Evolutionary conservation across 441 rosid species (phyloP).

Genomic region (Breynia disticha): DNA sequence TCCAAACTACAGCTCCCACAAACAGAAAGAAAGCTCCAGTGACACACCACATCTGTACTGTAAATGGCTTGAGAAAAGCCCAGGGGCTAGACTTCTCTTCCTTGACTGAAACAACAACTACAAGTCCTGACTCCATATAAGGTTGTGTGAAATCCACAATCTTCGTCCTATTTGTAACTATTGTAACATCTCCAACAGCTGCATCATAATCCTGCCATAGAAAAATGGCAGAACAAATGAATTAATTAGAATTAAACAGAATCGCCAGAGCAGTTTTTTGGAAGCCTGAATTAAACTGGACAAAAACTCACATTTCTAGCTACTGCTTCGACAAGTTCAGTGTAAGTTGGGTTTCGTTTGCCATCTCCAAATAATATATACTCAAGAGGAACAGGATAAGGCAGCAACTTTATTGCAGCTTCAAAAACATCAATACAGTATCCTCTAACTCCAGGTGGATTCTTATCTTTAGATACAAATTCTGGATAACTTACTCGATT

Average conservation of each 20-base stretch:
- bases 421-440: slow-evolving; percentile 86
- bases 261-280: slow-evolving; percentile 1
- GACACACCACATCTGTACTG: slow-evolving; percentile 76
- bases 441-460: slow-evolving; percentile 70
- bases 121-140: slow-evolving; percentile 84
- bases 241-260: slow-evolving; percentile 2
- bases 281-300: background rate
- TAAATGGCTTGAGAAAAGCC: slow-evolving; percentile 93
- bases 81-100: slow-evolving; percentile 62
- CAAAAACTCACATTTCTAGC: slow-evolving; percentile 51
- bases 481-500: slow-evolving; percentile 54
- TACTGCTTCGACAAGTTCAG: slow-evolving; percentile 43
- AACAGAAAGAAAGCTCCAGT: slow-evolving; percentile 73
- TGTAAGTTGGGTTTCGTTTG: slow-evolving; percentile 50
- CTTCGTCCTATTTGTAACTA: slow-evolving; percentile 69
- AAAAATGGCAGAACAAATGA: slow-evolving; percentile 9
- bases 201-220: slow-evolving; percentile 54
- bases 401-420: slow-evolving; percentile 70
- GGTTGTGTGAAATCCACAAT: slow-evolving; percentile 94
- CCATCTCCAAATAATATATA: slow-evolving; percentile 64
- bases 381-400: slow-evolving; percentile 67
- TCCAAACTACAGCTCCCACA: slow-evolving; percentile 92
- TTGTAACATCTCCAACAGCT: slow-evolving; percentile 75
- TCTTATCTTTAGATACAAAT: slow-evolving; percentile 42
- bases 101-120: slow-evolving; percentile 77